Conservation (phyloP, 2,329 filamentous ascomycete genomes). For the Pestalotiopsis sp. region DNA sequence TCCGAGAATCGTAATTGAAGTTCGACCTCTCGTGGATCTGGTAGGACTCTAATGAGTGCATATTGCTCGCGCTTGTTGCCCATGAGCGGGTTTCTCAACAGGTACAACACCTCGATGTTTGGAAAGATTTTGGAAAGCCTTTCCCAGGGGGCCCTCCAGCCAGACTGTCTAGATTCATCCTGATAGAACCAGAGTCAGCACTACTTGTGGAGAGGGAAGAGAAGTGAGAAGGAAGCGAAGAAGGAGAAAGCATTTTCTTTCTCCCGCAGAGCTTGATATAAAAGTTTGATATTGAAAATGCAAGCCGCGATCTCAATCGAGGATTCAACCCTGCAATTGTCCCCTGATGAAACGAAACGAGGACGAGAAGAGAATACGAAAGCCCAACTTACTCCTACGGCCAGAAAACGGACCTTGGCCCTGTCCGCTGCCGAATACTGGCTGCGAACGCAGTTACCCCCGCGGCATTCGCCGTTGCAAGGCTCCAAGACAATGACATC, state of each 20-base stretch:
- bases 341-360: no score
- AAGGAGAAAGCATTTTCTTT: no score
- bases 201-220: no score
- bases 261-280: background rate
- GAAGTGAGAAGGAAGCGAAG: no score
- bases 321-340: no score
- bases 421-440: constrained; percentile 28
- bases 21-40: constrained; percentile 18
- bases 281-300: background rate
- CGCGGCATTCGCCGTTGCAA: constrained; percentile 29
- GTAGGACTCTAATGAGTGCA: constrained; percentile 27
- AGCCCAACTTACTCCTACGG: constrained; percentile 21
- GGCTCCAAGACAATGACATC: constrained; percentile 32
- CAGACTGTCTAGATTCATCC: constrained; percentile 20
- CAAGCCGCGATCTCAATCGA: background rate
- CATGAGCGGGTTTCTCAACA: constrained; percentile 25
- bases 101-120: constrained; percentile 29
- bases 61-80: constrained; percentile 24
- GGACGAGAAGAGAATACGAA: background rate
- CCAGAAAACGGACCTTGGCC: constrained; percentile 22
- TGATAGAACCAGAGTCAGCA: background rate
- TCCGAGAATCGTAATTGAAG: constrained; percentile 24
- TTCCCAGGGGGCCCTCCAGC: constrained; percentile 26
- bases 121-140: constrained; percentile 28
- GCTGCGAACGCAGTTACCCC: constrained; percentile 25